A percentile compares a stretch with the other conserved stretches of the same genome.
These are phyloP conservation scores for Aphanomyces invadans DNA, from an alignment of 352 stramenopile genomes.

Conservation along the genomic window DNA sequence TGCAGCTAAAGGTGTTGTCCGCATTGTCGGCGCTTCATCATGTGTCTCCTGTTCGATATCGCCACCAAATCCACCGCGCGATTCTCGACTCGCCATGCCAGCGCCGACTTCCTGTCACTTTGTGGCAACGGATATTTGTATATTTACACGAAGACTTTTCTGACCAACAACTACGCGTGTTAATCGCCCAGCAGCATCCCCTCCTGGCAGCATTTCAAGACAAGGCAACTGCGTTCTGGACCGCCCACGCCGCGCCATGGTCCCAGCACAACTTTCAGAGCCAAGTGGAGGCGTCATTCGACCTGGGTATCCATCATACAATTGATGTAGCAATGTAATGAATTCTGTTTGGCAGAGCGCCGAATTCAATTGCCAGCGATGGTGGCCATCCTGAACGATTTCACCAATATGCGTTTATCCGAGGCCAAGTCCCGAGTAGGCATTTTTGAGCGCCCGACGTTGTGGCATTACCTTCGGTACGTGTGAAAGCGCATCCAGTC, in stretches of 20 bases:
- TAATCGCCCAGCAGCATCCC: neutral
- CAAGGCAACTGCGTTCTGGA: neutral
- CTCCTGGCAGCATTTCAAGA: neutral
- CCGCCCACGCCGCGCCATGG: neutral
- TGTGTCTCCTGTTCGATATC: neutral
- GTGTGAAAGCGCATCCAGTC: too few species aligned
- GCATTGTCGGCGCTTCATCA: neutral
- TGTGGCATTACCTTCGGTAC: slow-evolving; percentile 13
- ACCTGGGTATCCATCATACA: neutral
- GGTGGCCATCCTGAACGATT: neutral
- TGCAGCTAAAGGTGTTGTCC: slow-evolving; percentile 1
- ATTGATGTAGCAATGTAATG: neutral
- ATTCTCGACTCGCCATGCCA: neutral
- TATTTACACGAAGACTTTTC: slow-evolving; percentile 16
- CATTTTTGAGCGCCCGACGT: slow-evolving; percentile 5
- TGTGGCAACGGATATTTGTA: slow-evolving; percentile 14
- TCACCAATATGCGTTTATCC: slow-evolving; percentile 5
- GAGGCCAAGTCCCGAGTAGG: slow-evolving; percentile 2
- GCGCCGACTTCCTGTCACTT: neutral
- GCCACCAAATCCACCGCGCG: slow-evolving; percentile 19
- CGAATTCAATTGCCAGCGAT: neutral
- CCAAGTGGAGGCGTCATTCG: neutral
- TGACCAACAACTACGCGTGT: neutral
- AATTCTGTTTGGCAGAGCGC: neutral
- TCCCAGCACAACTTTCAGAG: neutral